A percentile compares a stretch with the other conserved stretches of the same genome.
Conservation (phyloP, 2,329 filamentous ascomycete genomes). For the Calonectria ilicicola region DNA sequence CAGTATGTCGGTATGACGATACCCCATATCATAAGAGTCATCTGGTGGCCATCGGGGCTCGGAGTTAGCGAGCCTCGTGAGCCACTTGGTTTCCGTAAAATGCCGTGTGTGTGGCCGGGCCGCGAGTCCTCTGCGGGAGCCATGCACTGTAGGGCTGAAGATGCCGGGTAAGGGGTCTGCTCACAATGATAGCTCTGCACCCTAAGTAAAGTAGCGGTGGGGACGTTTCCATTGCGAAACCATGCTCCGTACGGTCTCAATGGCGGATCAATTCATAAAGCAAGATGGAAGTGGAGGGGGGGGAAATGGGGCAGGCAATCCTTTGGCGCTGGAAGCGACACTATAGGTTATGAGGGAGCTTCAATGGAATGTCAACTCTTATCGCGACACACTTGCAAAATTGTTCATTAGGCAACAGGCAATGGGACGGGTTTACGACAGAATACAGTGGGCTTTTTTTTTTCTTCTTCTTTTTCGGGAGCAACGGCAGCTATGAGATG, state of each 20-base stretch:
- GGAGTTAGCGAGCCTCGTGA: neutral
- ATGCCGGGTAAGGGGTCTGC: neutral
- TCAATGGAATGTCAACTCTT: neutral
- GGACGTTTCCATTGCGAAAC: neutral
- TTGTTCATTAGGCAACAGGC: neutral
- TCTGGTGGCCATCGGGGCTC: neutral
- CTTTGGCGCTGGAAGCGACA: neutral
- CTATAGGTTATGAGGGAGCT: neutral
- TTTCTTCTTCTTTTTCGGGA: neutral
- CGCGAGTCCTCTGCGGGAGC: neutral
- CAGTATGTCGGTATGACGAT: constrained; percentile 7
- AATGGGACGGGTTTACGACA: neutral
- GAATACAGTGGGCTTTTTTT: neutral
- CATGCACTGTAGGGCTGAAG: constrained; percentile 18
- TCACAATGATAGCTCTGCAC: neutral
- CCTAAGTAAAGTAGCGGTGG: neutral
- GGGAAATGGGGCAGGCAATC: neutral
- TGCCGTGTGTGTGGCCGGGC: neutral
- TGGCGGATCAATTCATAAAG: neutral
- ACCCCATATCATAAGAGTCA: neutral
- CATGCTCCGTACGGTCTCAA: neutral
- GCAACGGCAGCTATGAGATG: neutral
- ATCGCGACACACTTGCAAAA: neutral
- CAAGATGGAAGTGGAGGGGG: too few relatives aligned
- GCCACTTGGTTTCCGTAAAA: neutral